Percentiles rank a stretch among this genome's conserved stretches.
These are phyloP conservation scores for Fusarium virguliforme DNA, from an alignment of 2,329 filamentous ascomycete species.

Conservation along the genomic window DNA sequence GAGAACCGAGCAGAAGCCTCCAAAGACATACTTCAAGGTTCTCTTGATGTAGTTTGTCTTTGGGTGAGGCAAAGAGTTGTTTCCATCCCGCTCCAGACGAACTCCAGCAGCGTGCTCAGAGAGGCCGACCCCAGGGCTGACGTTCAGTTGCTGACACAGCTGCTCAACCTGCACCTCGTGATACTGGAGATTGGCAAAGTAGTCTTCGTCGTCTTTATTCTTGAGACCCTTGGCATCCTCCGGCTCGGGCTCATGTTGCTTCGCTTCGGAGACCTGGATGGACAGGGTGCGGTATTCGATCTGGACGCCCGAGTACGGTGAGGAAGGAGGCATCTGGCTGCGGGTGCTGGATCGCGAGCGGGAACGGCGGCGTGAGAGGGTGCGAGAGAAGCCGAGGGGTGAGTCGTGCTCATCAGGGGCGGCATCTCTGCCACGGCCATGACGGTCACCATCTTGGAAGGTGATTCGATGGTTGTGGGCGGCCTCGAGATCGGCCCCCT, in stretches of 20 bases:
- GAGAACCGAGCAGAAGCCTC: conserved; percentile 65
- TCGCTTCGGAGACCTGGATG: conserved; percentile 59
- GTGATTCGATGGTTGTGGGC: conserved; percentile 42
- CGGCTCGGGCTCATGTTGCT: conserved; percentile 46
- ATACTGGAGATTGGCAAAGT: conserved; percentile 60
- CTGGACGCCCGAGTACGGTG: conserved; percentile 57
- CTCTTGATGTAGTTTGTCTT: conserved; percentile 63
- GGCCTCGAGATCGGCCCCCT: conserved; percentile 39
- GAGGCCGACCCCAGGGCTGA: conserved; percentile 55
- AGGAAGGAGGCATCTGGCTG: conserved; percentile 51
- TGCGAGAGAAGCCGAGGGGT: conserved; percentile 30
- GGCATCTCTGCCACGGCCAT: conserved; percentile 19
- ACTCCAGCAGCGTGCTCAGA: conserved; percentile 54
- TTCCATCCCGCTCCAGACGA: conserved; percentile 60
- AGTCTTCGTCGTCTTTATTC: conserved; percentile 59
- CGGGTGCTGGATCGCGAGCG: conserved; percentile 43
- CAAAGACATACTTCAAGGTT: conserved; percentile 62
- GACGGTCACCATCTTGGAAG: conserved; percentile 32
- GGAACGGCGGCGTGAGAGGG: conserved; percentile 43
- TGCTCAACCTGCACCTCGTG: conserved; percentile 57
- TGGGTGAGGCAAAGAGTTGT: conserved; percentile 60
- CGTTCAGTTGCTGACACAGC: conserved; percentile 60
- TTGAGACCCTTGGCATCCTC: conserved; percentile 44
- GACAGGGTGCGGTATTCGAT: conserved; percentile 62
- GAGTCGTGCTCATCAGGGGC: conserved; percentile 19